Base-by-base conservation (phyloP, 1,284 basidiomycete genomes). In the Malassezia caprae region DNA sequence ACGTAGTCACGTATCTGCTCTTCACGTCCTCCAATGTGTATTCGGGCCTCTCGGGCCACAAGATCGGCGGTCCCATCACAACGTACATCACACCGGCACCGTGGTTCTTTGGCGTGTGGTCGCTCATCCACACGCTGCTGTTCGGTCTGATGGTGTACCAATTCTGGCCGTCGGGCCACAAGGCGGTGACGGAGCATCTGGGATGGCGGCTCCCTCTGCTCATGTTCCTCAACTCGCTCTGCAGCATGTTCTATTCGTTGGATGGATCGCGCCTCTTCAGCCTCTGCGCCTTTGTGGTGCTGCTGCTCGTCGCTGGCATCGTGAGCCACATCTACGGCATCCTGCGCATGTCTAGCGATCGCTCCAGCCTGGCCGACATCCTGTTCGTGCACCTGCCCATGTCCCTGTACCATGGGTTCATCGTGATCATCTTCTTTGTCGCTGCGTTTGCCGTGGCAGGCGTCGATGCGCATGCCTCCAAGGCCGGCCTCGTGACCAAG, bases 241-340 rank as follows among this genome's bases (percentile, higher is more conserved):
- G 89, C 78, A 82, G 90, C 68, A 85, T 83, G 76, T 78, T 90
- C 37, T 46, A 44, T 53, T 58, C 64, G 30, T 52, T 59, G 27
- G 53, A 63, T 26, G 56, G 63, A 15, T 59, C 57, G 39, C 52
- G 90, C 84, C 85, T 81, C 81, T 27, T 68, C 75, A 89, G 88
- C 78, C 80, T 88, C 72, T 71, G 84, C 43, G 84, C 90, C 11
- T 93, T 96, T 75, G 76, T 93, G 65, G 82, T 90, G 57, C 82
- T 87, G 11, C 82, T 94, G 45, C 81, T 93, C 67, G 88, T 90
- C 60, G 85, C 84, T 68, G 85, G 83, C 56, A 76, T 84, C 19
- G 86, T 88, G 6, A 87, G 85, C 73, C 87, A 93, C 77, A 87
- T 93, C 75, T 96, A 94, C 79, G 91, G 90, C 72, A 79, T 86